A percentile compares a stretch with the other conserved stretches of the same genome.
Conservation (phyloP, 2,329 filamentous ascomycete genomes). For the Pseudopyrenochaeta lycopersici region DNA sequence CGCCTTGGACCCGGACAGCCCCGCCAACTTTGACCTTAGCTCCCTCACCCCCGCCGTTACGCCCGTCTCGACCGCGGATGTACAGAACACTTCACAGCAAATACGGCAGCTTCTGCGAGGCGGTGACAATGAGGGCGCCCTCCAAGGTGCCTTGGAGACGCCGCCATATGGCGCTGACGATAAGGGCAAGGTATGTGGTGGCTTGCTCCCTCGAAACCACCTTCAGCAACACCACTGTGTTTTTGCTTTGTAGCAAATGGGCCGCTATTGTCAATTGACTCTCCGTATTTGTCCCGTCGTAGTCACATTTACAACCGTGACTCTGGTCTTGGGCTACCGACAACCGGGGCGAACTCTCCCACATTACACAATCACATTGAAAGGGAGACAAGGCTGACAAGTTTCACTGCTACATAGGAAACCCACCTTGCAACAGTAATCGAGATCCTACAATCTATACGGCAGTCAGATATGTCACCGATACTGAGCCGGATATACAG, state of each 20-base stretch:
- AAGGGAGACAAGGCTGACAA: slow-evolving; percentile 38
- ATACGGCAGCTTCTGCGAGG: slow-evolving; percentile 87
- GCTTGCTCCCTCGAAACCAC: slow-evolving; percentile 22
- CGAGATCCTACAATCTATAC: slow-evolving; percentile 95
- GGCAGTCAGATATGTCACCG: slow-evolving; percentile 93
- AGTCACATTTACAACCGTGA: slow-evolving; percentile 29
- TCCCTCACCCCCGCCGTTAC: slow-evolving; percentile 81
- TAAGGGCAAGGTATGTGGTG: slow-evolving; percentile 59
- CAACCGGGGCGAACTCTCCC: slow-evolving; percentile 24
- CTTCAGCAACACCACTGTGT: slow-evolving; percentile 6
- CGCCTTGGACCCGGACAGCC: slow-evolving; percentile 86
- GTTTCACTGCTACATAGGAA: slow-evolving; percentile 65
- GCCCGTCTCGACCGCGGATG: slow-evolving; percentile 78
- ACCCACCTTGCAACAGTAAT: slow-evolving; percentile 86
- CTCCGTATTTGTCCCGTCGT: slow-evolving; percentile 22
- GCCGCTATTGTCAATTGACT: slow-evolving; percentile 31
- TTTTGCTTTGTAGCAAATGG: slow-evolving; percentile 18
- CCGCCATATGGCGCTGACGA: slow-evolving; percentile 74
- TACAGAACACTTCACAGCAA: slow-evolving; percentile 79
- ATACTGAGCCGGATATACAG: slow-evolving; percentile 83
- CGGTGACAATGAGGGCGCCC: slow-evolving; percentile 85
- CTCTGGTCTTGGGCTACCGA: slow-evolving; percentile 34
- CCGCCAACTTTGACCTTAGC: slow-evolving; percentile 87
- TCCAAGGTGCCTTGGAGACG: slow-evolving; percentile 84
- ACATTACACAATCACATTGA: slow-evolving; percentile 28